A percentile compares a stretch with the other conserved stretches of the same genome.
Evolutionary conservation across 306 rosid genomes (phyloP).

Genomic region (Prunus padus): DNA sequence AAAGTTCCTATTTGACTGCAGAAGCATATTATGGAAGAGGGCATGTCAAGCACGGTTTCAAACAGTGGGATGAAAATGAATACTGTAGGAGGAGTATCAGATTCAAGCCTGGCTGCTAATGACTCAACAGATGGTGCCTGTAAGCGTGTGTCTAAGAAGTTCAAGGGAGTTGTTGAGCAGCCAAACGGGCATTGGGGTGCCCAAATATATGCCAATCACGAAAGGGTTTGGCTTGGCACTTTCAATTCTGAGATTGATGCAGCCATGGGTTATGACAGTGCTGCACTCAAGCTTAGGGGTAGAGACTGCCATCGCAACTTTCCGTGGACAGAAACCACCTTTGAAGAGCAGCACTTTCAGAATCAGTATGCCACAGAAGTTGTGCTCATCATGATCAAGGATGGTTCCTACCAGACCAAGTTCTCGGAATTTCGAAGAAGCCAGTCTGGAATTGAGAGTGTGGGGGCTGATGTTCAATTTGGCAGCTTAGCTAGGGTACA

Average conservation of each 20-base stretch:
- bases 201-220: conserved; percentile 32
- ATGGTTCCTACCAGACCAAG: conserved; percentile 31
- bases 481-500: conserved; percentile 11
- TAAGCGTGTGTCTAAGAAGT: conserved; percentile 8
- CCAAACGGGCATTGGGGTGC: conserved; percentile 44
- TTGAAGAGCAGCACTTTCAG: conserved; percentile 33
- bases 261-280: conserved; percentile 43
- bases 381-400: conserved; percentile 39
- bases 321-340: conserved; percentile 23
- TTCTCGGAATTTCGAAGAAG: conserved; percentile 23
- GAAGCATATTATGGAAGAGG: conserved; percentile 31
- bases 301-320: conserved; percentile 32
- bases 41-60: conserved; percentile 30
- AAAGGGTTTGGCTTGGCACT: conserved; percentile 39
- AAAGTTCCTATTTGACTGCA: not conserved
- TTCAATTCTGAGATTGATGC: conserved; percentile 34
- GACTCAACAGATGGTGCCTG: not conserved
- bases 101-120: not conserved
- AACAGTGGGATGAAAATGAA: not conserved
- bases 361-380: conserved; percentile 21
- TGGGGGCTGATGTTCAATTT: not conserved
- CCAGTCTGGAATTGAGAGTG: no score
- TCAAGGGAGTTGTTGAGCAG: conserved; percentile 30
- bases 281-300: conserved; percentile 35
- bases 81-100: not conserved